These are phyloP conservation scores for Collariella sp. DNA, from an alignment of 495 filamentous ascomycete species.

Conservation along the genomic window DNA sequence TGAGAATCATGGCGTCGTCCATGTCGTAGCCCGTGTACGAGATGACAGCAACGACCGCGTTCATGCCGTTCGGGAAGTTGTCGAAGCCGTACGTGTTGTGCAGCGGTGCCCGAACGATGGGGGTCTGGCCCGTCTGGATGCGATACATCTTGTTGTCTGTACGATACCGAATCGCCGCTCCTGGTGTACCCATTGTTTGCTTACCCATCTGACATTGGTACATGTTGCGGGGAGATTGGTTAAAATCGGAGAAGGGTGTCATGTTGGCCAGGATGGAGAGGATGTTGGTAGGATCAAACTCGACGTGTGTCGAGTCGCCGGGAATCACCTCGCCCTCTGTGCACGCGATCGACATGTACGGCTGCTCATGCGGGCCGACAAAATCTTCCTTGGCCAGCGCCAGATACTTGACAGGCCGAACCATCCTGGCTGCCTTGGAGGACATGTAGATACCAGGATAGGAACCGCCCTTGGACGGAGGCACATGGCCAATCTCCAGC, in stretches of 20 bases:
- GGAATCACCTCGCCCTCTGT: slow-evolving; percentile 73
- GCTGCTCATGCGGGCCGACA: slow-evolving; percentile 90
- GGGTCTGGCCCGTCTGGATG: slow-evolving; percentile 91
- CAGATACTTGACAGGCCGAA: slow-evolving; percentile 85
- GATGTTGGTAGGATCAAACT: slow-evolving; percentile 92
- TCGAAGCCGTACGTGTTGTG: slow-evolving; percentile 96
- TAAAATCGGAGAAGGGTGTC: slow-evolving; percentile 98
- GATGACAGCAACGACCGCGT: slow-evolving; percentile 93
- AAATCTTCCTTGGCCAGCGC: slow-evolving; percentile 74
- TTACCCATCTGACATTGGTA: slow-evolving; percentile 99
- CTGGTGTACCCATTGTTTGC: slow-evolving; percentile 96
- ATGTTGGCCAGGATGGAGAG: slow-evolving; percentile 96
- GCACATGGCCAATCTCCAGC: slow-evolving; percentile 87
- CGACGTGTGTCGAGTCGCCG: slow-evolving; percentile 84
- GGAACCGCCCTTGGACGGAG: slow-evolving; percentile 76
- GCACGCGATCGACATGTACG: slow-evolving; percentile 95
- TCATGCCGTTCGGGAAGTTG: slow-evolving; percentile 97
- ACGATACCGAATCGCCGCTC: slow-evolving; percentile 72
- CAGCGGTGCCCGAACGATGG: slow-evolving; percentile 81
- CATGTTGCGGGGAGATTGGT: slow-evolving; percentile 98
- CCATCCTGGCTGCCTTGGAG: slow-evolving; percentile 75
- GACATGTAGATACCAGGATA: slow-evolving; percentile 95
- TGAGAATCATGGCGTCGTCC: slow-evolving; percentile 99
- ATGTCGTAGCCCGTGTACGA: slow-evolving; percentile 99
- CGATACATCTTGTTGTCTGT: slow-evolving; percentile 97